Percentiles rank a stretch among this genome's conserved stretches.
Conservation (phyloP, 345 rosid species). For the Cardamine occulta region DNA sequence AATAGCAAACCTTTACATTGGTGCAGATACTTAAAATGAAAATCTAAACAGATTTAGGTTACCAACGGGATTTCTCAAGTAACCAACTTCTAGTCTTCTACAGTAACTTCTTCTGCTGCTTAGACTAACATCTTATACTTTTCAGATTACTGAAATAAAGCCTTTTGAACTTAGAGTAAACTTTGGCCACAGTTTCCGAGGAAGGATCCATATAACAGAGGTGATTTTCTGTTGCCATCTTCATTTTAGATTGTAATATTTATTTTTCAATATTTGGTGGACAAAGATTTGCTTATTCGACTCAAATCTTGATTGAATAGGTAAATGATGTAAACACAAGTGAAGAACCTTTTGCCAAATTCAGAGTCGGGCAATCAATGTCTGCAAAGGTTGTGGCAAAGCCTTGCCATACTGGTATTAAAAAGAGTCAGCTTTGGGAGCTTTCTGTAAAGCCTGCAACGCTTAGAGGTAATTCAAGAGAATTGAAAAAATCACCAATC, state of each 20-base stretch:
- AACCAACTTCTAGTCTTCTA: conserved; percentile 10
- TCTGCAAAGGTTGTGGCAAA: conserved; percentile 74
- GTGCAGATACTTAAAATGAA: neutral
- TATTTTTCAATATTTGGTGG: conserved; percentile 4
- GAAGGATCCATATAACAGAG: conserved; percentile 92
- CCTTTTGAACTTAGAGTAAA: conserved; percentile 82
- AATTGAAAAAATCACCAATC: neutral
- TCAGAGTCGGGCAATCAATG: conserved; percentile 86
- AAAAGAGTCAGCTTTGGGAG: conserved; percentile 74
- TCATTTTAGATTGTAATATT: conserved; percentile 28
- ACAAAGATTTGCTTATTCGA: conserved; percentile 7
- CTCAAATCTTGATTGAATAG: conserved; percentile 52
- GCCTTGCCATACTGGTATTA: conserved; percentile 52
- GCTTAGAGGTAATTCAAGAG: conserved; percentile 59
- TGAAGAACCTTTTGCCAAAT: conserved; percentile 68
- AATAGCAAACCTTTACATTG: conserved; percentile 3
- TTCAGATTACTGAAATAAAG: conserved; percentile 85
- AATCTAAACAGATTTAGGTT: neutral
- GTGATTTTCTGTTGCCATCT: conserved; percentile 48
- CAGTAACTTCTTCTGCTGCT: conserved; percentile 24
- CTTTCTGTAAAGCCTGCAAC: conserved; percentile 70
- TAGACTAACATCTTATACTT: conserved; percentile 35
- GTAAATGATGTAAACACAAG: conserved; percentile 52
- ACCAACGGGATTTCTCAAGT: neutral
- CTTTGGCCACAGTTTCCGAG: conserved; percentile 77